Evolutionary conservation across 495 filamentous ascomycete species (phyloP), one percentile per base, ranked within the genome.

Genomic region (Letharia lupina): DNA sequence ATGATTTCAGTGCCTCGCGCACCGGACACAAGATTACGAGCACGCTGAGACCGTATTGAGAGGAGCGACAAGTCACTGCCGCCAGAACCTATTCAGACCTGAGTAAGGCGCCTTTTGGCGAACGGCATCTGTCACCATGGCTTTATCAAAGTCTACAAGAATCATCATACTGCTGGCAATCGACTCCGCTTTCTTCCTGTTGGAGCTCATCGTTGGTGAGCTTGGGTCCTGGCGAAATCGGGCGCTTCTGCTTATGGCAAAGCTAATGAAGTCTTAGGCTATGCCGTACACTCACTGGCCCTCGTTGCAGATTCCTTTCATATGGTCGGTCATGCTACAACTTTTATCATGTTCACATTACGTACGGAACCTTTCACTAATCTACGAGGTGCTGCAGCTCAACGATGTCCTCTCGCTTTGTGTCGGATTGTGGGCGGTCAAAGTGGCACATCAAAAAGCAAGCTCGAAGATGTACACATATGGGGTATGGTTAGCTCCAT

Each of bases 221-320:
- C 73, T 33, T 40, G 12, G 56, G 15, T 39, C 35, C 6, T 35
- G 4, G 33, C 33, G 9, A 37, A 60, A 20, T 31, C 58, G 31
- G 52, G 44, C 69, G 2, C n/a, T 23, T 31, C n/a, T 58, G 23
- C 20, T 13, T 5, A 42, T 2, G 33, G 41, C 33, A 40, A 45
- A 37, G n/a, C 54, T 76, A 54, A 76, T 67, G 35, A 7, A 20
- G 16, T 28, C 57, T 42, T 54, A 87, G 84, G 94, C 63, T 90
- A 94, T 76, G 76, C 84, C 52, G 91, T 95, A 63, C 87, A 90
- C 70, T 98, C 94, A 39, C 84, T 98, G 67, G 94, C 94, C 23
- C 82, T 98, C 64, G 90, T 95, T 72, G 94, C 94, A 47, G 94
- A 98, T 79, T 91, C 94, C 64, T 98, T 98, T 78, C 94, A 98